Conservation (phyloP, 495 filamentous ascomycete species). For the Tuber brumale region DNA sequence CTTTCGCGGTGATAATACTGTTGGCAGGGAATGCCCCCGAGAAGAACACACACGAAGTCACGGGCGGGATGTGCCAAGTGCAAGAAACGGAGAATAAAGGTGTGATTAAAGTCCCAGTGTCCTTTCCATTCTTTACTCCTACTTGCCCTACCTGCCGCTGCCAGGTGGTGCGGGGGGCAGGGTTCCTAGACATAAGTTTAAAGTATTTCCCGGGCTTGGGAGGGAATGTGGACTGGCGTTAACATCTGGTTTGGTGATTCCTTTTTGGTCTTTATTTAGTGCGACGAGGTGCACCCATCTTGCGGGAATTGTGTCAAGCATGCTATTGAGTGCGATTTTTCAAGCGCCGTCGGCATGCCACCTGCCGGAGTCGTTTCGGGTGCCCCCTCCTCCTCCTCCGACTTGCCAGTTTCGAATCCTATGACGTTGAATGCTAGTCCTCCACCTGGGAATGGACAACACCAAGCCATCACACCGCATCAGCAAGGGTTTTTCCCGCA, state of each 20-base stretch:
- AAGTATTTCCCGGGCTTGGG: background rate
- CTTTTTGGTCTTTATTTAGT: slow-evolving; percentile 43
- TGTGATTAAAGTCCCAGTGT: slow-evolving; percentile 25
- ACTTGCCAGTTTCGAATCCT: background rate
- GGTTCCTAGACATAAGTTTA: background rate
- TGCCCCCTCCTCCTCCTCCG: background rate
- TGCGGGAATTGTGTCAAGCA: slow-evolving; percentile 61
- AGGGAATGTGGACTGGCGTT: background rate
- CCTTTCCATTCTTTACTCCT: background rate
- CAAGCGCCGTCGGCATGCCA: background rate
- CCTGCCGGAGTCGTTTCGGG: background rate
- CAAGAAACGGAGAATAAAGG: slow-evolving; percentile 60
- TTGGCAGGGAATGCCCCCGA: slow-evolving; percentile 48
- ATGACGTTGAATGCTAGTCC: background rate
- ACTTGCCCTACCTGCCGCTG: background rate
- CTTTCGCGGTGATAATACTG: background rate
- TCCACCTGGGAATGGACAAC: background rate
- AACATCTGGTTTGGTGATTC: slow-evolving; percentile 9
- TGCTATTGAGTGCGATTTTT: slow-evolving; percentile 57
- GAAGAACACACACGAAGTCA: slow-evolving; percentile 59
- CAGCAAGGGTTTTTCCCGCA: slow-evolving; percentile 10
- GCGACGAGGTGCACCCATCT: slow-evolving; percentile 57
- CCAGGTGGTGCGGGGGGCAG: background rate
- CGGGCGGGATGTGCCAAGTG: slow-evolving; percentile 56
- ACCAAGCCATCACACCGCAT: background rate